Base-by-base conservation (phyloP, 305 asterid species). In the Fraxinus nigra region DNA sequence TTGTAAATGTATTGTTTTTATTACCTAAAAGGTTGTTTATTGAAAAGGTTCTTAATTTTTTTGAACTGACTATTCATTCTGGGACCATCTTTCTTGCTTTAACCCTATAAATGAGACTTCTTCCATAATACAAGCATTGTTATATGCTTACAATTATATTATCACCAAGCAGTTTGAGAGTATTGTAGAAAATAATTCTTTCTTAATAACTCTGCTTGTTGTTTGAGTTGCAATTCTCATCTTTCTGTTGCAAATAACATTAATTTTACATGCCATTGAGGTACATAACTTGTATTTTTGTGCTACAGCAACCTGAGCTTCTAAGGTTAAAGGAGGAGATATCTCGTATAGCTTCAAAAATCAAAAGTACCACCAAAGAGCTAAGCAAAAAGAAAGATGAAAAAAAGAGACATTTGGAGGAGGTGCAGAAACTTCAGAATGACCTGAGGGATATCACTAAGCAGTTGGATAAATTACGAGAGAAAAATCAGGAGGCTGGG, bases 281-380 rank as follows among this genome's bases (percentile, higher is more conserved):
- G 22, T 28, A 77, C 35, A n/a, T 20, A 16, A 65, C 73, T 79
- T 77, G 46, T 32, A 51, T 11, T 86, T 82, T 38, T 84, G 79
- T 85, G 69, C 77, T 81, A 77, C 92, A 97, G 98, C 99, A 97
- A 93, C 92, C 98, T 24, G 98, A 93, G 89, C 92, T 94, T 87
- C 91, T 95, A 46, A 97, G 89, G 85, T 86, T 92, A 77, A 94
- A 93, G 91, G 99, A 97, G 91, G 98, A 95, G 91, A 84, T 89
- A 35, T 86, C 92, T 46, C 98, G 99, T 82, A 82, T 97, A 85
- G 84, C 85, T 85, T 88, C 93, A 84, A 93, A 94, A 86, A 88
- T 94, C 75, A 97, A 90, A 89, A 93, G 90, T 85, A 91, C 96
- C 0, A 84, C 54, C 72, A 93, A 94, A 89, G 99, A 97, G 83